These are phyloP conservation scores for Volvox carteri DNA, from an alignment of 163 green algal genomes.

Conservation along the genomic window DNA sequence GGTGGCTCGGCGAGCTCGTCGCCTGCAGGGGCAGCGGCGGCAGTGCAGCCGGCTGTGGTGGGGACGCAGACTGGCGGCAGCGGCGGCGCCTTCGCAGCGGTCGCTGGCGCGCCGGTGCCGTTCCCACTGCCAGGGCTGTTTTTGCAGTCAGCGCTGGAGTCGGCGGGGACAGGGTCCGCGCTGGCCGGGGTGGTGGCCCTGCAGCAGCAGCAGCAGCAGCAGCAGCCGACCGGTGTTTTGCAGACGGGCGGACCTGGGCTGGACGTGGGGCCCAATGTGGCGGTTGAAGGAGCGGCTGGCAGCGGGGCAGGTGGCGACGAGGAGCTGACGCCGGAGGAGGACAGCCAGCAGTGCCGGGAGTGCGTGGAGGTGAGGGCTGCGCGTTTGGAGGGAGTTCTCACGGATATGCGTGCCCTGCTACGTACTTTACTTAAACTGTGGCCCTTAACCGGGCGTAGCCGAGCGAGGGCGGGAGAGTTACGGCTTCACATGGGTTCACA, in stretches of 20 bases:
- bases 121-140: background rate
- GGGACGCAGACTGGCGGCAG: background rate
- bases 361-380: slow-evolving; percentile 24
- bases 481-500: too few relatives aligned
- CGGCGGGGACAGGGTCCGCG: background rate
- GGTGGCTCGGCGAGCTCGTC: background rate
- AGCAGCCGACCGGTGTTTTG: background rate
- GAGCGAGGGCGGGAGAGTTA: too few relatives aligned
- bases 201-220: too few relatives aligned
- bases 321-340: slow-evolving; percentile 30
- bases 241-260: background rate
- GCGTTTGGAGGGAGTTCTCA: too few relatives aligned
- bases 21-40: background rate
- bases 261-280: background rate
- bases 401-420: too few relatives aligned
- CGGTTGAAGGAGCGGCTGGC: background rate
- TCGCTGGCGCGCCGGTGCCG: background rate
- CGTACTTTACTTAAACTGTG: too few relatives aligned
- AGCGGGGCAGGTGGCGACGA: background rate
- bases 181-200: background rate
- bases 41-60: background rate
- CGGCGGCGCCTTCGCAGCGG: background rate
- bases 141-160: background rate
- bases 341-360: slow-evolving; percentile 17
- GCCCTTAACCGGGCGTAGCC: too few relatives aligned